phyloP scores from a whole-genome alignment of 148 eudicot genomes.

The Camellia sinensis region DNA sequence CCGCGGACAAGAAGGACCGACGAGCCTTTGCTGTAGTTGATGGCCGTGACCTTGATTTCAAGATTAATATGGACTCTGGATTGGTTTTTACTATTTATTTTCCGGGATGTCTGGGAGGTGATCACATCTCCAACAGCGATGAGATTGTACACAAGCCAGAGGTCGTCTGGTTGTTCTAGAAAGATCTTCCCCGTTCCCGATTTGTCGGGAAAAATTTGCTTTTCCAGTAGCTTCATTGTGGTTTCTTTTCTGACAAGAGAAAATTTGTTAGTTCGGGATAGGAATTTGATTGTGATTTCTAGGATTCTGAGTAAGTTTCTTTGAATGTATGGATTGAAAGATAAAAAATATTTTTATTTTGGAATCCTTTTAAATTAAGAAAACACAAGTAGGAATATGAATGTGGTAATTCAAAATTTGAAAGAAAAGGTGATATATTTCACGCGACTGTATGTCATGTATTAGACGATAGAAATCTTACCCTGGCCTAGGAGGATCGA shows the following conservation, averaged over 20 bases:
- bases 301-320: too few species aligned
- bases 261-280: too few species aligned
- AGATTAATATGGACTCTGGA: conserved; percentile 8
- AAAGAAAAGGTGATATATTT: too few species aligned
- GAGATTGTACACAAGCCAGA: conserved; percentile 12
- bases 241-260: not conserved
- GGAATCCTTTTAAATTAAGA: too few species aligned
- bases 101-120: conserved; percentile 14
- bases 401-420: too few species aligned
- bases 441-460: too few species aligned
- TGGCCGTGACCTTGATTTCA: conserved; percentile 4
- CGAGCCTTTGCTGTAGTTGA: not conserved
- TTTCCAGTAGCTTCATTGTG: not conserved
- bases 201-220: not conserved
- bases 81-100: not conserved
- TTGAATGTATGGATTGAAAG: too few species aligned
- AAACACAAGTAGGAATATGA: too few species aligned
- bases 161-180: conserved; percentile 16
- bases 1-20: conserved; percentile 13
- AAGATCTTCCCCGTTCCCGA: conserved; percentile 10
- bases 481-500: too few species aligned
- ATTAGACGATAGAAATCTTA: too few species aligned
- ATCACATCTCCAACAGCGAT: conserved; percentile 8
- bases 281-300: too few species aligned
- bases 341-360: too few species aligned